Evolutionary conservation across 805 yeast genomes (phyloP).

Genomic region (fission yeast (Schizosaccharomyces pombe)): DNA sequence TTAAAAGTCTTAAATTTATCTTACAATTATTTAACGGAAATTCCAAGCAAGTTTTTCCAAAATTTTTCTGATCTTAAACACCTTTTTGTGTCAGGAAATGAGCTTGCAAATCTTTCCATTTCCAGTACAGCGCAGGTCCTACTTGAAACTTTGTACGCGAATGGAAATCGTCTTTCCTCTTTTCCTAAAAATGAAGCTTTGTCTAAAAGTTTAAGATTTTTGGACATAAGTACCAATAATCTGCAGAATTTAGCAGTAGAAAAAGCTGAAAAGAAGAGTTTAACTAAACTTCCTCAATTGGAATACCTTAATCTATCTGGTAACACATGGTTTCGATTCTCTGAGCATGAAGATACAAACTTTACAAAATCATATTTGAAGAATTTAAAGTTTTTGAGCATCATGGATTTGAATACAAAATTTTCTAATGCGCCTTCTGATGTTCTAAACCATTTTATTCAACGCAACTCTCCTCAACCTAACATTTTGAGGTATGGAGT

Average conservation of each 20-base stretch:
- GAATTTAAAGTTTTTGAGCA: slow-evolving; percentile 48
- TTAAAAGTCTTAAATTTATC: slow-evolving; percentile 49
- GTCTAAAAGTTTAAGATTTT: slow-evolving; percentile 33
- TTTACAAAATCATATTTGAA: slow-evolving; percentile 55
- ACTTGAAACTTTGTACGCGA: slow-evolving; percentile 36
- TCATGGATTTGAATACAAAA: slow-evolving; percentile 87
- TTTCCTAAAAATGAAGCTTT: slow-evolving; percentile 73
- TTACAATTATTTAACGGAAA: slow-evolving; percentile 63
- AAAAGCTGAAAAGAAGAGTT: slow-evolving; percentile 34
- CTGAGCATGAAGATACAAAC: slow-evolving; percentile 13
- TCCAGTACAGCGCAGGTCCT: slow-evolving; percentile 54
- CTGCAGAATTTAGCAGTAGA: slow-evolving; percentile 22
- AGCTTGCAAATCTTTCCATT: slow-evolving; percentile 52
- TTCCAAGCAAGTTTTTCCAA: slow-evolving; percentile 48
- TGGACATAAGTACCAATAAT: slow-evolving; percentile 81
- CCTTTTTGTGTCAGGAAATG: slow-evolving; percentile 64
- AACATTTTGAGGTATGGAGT: slow-evolving; percentile 70
- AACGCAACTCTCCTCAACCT: slow-evolving; percentile 68
- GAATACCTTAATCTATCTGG: slow-evolving; percentile 76
- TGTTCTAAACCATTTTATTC: slow-evolving; percentile 52
- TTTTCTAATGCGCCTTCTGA: slow-evolving; percentile 81
- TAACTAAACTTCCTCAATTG: slow-evolving; percentile 69
- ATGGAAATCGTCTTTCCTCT: slow-evolving; percentile 65
- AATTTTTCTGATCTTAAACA: slow-evolving; percentile 34
- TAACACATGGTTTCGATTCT: slow-evolving; percentile 43